phyloP scores from a whole-genome alignment of 164 flowering plant genomes.

The Aristolochia fimbriata region DNA sequence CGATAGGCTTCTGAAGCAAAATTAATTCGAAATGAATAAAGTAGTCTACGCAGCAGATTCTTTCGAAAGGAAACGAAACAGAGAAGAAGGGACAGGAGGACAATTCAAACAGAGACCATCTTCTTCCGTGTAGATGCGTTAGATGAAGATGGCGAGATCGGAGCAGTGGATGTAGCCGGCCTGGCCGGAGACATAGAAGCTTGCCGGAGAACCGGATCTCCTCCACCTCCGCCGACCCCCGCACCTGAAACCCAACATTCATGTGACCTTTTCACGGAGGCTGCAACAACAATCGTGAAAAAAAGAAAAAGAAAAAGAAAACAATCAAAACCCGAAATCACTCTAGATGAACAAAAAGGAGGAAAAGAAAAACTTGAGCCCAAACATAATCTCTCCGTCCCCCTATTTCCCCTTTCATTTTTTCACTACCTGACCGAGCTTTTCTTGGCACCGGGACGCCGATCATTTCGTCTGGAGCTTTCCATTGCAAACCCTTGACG shows the following conservation, averaged over 20 bases:
- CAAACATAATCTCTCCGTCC: too few relatives aligned
- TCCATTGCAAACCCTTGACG: slow-evolving; percentile 29
- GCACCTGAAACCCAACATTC: slow-evolving; percentile 54
- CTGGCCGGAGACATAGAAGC: slow-evolving; percentile 77
- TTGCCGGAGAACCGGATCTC: slow-evolving; percentile 53
- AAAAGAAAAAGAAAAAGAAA: slow-evolving; percentile 1
- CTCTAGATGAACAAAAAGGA: slow-evolving; percentile 1
- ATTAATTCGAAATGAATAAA: slow-evolving; percentile 5
- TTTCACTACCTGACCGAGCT: slow-evolving; percentile 55
- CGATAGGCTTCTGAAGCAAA: slow-evolving; percentile 51
- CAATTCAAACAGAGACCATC: slow-evolving; percentile 30
- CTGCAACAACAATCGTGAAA: slow-evolving; percentile 25
- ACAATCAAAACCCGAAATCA: slow-evolving; percentile 3
- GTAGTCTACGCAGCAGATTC: background rate
- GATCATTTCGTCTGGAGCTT: slow-evolving; percentile 82
- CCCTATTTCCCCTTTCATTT: background rate
- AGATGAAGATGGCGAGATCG: slow-evolving; percentile 63
- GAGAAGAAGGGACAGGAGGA: background rate
- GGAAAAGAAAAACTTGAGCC: background rate
- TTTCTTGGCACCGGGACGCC: slow-evolving; percentile 86
- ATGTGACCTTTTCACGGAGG: slow-evolving; percentile 76
- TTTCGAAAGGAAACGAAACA: background rate
- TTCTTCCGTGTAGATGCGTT: slow-evolving; percentile 50
- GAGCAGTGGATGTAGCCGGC: slow-evolving; percentile 23
- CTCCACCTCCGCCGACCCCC: slow-evolving; percentile 17